phyloP scores from a whole-genome alignment of 192 early-diverging fungal genomes.

The Blastocladiella britannica region DNA sequence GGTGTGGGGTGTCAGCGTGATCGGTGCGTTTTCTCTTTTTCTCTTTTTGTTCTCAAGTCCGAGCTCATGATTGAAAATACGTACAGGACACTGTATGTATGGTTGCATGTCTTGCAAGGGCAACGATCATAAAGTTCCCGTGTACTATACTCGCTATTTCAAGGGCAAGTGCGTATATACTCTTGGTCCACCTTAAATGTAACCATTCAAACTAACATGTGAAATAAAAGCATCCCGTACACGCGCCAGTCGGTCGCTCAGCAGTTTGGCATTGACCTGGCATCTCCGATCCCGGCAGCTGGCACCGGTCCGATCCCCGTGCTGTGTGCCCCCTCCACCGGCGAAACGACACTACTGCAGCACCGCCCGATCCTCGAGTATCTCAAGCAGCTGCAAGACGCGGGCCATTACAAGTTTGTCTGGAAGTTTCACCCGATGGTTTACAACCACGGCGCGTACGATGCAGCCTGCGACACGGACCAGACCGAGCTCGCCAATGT shows the following conservation, averaged over 20 bases:
- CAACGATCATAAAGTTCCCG: constrained; percentile 14
- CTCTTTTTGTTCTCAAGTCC: too few species aligned
- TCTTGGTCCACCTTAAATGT: too few species aligned
- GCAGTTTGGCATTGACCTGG: too few species aligned
- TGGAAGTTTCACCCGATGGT: constrained; percentile 17
- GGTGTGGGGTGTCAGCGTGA: constrained; percentile 10
- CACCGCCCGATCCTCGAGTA: constrained; percentile 13
- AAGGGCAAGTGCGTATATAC: too few species aligned
- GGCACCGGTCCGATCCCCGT: constrained; percentile 5
- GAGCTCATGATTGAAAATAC: too few species aligned
- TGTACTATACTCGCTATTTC: constrained; percentile 14
- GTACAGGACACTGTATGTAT: constrained; percentile 16
- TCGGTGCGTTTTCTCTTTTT: too few species aligned
- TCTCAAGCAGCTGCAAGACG: constrained; percentile 12
- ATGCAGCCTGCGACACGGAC: constrained; percentile 6
- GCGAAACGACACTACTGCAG: constrained; percentile 12
- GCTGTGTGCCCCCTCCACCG: constrained; percentile 12
- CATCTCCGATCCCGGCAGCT: too few species aligned
- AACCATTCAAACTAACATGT: too few species aligned
- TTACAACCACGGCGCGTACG: constrained; percentile 9
- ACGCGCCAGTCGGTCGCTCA: constrained; percentile 8
- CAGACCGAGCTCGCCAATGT: constrained; percentile 11
- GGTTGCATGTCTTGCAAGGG: constrained; percentile 14
- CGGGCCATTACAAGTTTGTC: constrained; percentile 14
- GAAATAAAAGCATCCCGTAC: constrained; percentile 15